A percentile compares a stretch with the other conserved stretches of the same genome.
phyloP scores from a whole-genome alignment of 2,329 filamentous ascomycete species.

The Sporothrix pseudoabietina region DNA sequence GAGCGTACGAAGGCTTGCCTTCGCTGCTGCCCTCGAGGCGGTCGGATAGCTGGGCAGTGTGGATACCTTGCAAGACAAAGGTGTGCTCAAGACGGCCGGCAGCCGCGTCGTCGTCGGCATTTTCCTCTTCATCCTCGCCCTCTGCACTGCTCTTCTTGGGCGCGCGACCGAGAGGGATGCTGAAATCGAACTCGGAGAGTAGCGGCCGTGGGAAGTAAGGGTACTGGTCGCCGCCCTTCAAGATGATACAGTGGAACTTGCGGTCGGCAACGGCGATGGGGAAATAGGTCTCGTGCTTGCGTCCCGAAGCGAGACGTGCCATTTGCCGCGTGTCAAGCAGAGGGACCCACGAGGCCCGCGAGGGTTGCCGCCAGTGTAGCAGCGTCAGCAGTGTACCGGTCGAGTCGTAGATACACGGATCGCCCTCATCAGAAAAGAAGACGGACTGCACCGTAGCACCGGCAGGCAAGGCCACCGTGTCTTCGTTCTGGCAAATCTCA shows the following conservation, averaged over 20 bases:
- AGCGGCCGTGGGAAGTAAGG: conserved; percentile 90
- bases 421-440: conserved; percentile 92
- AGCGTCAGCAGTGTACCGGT: conserved; percentile 85
- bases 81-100: conserved; percentile 72
- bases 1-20: conserved; percentile 61
- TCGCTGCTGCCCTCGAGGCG: conserved; percentile 58
- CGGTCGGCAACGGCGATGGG: conserved; percentile 89
- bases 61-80: conserved; percentile 73
- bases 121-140: conserved; percentile 36
- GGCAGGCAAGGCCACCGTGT: conserved; percentile 80
- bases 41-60: conserved; percentile 74
- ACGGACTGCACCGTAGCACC: conserved; percentile 74
- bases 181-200: conserved; percentile 91
- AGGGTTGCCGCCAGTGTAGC: conserved; percentile 84
- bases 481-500: conserved; percentile 92
- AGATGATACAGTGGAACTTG: conserved; percentile 97
- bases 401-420: conserved; percentile 95
- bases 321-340: conserved; percentile 86
- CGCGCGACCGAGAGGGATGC: conserved; percentile 71
- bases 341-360: conserved; percentile 87
- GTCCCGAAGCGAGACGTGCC: conserved; percentile 77
- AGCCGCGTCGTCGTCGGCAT: conserved; percentile 49
- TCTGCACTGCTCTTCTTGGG: conserved; percentile 39
- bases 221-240: conserved; percentile 91
- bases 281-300: conserved; percentile 90